Percentiles rank a stretch among this genome's conserved stretches.
phyloP scores from a whole-genome alignment of 2,329 filamentous ascomycete genomes.

The Keithomyces neogunnii region DNA sequence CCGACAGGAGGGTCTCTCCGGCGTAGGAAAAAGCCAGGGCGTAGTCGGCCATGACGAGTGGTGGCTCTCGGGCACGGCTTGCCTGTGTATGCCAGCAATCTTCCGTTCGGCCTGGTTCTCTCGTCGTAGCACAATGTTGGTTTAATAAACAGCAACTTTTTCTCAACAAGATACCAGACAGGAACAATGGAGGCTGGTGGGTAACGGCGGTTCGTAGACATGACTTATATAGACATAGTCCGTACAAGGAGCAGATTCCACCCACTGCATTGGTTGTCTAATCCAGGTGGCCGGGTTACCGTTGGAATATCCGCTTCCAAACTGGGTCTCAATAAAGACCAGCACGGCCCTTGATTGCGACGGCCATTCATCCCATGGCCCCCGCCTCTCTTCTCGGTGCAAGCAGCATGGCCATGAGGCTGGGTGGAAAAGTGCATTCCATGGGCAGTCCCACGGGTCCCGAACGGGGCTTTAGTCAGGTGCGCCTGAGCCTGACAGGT shows the following conservation, averaged over 20 bases:
- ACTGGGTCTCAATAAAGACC: too few relatives aligned
- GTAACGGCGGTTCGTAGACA: constrained; percentile 2
- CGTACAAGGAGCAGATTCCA: not conserved
- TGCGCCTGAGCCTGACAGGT: not conserved
- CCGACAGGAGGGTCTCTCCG: constrained; percentile 33
- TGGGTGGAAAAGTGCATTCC: constrained; percentile 2
- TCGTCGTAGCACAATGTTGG: too few relatives aligned
- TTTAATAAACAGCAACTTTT: too few relatives aligned
- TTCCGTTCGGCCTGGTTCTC: too few relatives aligned
- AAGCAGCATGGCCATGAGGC: not conserved
- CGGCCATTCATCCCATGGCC: not conserved
- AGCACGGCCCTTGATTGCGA: too few relatives aligned
- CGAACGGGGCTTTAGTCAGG: not conserved
- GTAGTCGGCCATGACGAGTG: constrained; percentile 31
- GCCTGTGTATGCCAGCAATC: constrained; percentile 10
- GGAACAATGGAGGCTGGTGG: not conserved
- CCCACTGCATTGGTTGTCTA: not conserved
- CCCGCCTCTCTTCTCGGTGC: not conserved
- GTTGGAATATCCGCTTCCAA: not conserved
- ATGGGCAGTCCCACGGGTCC: not conserved
- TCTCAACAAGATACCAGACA: too few relatives aligned
- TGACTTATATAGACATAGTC: constrained; percentile 5
- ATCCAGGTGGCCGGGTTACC: constrained; percentile 4
- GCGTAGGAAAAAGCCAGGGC: constrained; percentile 33
- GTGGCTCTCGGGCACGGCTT: not conserved